Base-by-base conservation (phyloP, 148 eudicot species). In the Tetragonia tetragonoides region DNA sequence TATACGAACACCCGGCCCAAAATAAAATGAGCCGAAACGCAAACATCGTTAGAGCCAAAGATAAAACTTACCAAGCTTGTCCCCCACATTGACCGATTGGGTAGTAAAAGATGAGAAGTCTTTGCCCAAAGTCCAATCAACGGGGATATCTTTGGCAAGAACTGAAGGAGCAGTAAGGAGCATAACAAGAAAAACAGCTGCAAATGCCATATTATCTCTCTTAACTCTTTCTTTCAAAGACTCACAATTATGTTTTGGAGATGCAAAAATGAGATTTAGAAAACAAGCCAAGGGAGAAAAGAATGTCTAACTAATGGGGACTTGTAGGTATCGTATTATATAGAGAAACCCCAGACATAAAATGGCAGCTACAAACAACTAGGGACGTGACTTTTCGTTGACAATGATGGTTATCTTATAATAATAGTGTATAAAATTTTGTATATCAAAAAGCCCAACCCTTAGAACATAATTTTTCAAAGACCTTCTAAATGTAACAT, bases 71-170 rank as follows among this genome's bases (percentile, higher is more conserved):
- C 85, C 28, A 28, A 83, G 70, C 0, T 57, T 83, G 28, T 67
- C 85, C 23, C 79, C 79, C 4, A 34, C 76, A 10, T 44, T 70
- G 24, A 83, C 57, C 16, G 79, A 16, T 72, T 54, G 76, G 57
- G 67, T 75, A 12, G 85, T 9, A 57, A 70, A 83, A 16, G 79
- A 53, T 10, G 82, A 51, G 76, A 79, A 83, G 37, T 70, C 60
- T 6, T 53, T 21, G 63, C 69, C 79, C n/a, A 75, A 20, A 10
- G 21, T 42, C 85, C 85, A 83, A 54, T 10, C 37, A 21, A 83
- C 47, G 37, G 73, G 5, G 68, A 60, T 61, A 7, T 70, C 51
- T 2, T 23, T 51, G 37, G 62, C 79, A 7, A 78, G 70, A 6
- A 39, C 82, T 44, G 75, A 15, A 4, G 85, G 76, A 40, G 72